phyloP scores from a whole-genome alignment of 805 yeast genomes.

The Wickerhamiella sergipiensis region DNA sequence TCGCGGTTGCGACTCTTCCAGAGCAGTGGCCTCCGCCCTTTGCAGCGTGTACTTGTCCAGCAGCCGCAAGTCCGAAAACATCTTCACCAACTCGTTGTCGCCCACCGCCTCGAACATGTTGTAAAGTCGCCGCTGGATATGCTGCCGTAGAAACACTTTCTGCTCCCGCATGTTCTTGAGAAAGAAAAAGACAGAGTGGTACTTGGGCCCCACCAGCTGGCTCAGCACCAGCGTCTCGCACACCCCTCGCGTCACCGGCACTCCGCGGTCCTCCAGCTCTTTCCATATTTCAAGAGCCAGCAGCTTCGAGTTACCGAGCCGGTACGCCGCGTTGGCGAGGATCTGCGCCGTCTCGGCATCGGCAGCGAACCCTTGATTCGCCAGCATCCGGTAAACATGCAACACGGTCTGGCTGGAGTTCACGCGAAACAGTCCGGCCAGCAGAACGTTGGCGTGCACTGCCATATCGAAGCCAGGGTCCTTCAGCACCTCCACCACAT shows the following conservation, averaged over 20 bases:
- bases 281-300: conserved; percentile 16
- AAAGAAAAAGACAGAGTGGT: conserved; percentile 12
- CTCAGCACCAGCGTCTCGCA: conserved; percentile 18
- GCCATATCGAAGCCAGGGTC: neutral
- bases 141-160: conserved; percentile 10
- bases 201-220: conserved; percentile 17
- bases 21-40: conserved; percentile 8
- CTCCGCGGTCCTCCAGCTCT: conserved; percentile 8
- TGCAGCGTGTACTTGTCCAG: neutral
- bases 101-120: conserved; percentile 6
- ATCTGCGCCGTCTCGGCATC: conserved; percentile 11
- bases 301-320: conserved; percentile 21
- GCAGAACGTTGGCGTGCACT: conserved; percentile 6
- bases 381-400: conserved; percentile 10
- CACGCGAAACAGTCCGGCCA: conserved; percentile 9
- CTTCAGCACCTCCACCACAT: neutral
- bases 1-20: conserved; percentile 5
- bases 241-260: conserved; percentile 13
- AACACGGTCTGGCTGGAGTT: conserved; percentile 12
- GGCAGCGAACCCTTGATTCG: conserved; percentile 5
- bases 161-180: conserved; percentile 19
- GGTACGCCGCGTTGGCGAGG: conserved; percentile 17
- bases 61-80: conserved; percentile 1
- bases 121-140: conserved; percentile 9
- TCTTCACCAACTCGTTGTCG: conserved; percentile 5